Evolutionary conservation across 192 early-diverging fungal genomes (phyloP), one percentile per base, ranked within the genome.

Genomic region (Coemansia erecta): DNA sequence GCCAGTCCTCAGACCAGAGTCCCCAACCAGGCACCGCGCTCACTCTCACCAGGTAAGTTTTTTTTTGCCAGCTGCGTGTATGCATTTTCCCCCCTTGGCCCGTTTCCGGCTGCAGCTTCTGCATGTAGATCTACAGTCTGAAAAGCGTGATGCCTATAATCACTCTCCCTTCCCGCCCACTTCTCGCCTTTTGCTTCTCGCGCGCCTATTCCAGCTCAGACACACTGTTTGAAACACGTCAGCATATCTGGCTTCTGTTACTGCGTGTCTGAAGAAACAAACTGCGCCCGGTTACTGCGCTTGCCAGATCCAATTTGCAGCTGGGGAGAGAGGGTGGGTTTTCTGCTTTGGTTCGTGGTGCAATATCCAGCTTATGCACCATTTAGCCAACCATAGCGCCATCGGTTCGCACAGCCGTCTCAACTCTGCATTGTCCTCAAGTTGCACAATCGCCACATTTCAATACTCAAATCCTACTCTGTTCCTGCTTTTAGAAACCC

Each of bases 1-100:
- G 35, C 75, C 41, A 78, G 75, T 43, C 75, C 75, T 52, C 57
- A 61, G 61, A 53, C 60, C 18, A 53, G 75, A 33, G 39, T 65
- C 33, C 49, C 64, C 23, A 59, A 59, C 41, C 69, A 57, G 17
- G 49, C 61, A 15, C 74, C 56, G 13, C 61, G 42, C 47, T 59
- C 61, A 4, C 42, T 53, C 10, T 56, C 68, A 4, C 63, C 47
- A 69, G 55, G 75, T 78, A 72, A 72, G 75, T 62, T 51, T 46
- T 46, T 69, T 62, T 51, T 46, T 46, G n/a, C n/a, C n/a, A 46
- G 10, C 44, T 19, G 17, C 44, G 8, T n/a, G 17, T 4, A 21
- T 44, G 4, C 17, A 46, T 18, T 46, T 46, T n/a, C 9, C 3
- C 10, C 17, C 44, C 17, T 18, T 46, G 44, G 35, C 6, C 35